Evolutionary conservation across 352 stramenopile species (phyloP), one percentile per base, ranked within the genome.

Genomic region (Pythium aquatile): DNA sequence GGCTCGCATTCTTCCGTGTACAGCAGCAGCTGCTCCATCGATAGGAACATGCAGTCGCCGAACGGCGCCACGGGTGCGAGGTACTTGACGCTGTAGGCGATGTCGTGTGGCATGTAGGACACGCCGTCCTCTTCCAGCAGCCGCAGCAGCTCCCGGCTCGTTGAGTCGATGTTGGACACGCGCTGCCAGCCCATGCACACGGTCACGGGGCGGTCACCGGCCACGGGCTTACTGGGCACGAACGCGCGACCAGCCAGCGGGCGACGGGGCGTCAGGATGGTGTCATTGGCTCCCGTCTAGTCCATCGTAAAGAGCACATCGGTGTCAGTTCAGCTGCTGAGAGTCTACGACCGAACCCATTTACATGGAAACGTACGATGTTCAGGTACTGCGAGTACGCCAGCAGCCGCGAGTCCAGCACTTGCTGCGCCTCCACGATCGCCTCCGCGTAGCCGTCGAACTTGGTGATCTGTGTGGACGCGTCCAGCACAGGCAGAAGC

Each of bases 41-140:
- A 93, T 17, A 96, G 65, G 55, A 94, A 96, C 40, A 96, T 82
- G 58, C 87, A 96, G 73, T 96, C 87, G 11, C 87, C 87, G 46
- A 91, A 93, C 5, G 87, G 87, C 17, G 85, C 68, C 17, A 96
- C 87, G 0, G 85, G 87, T 5, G 85, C 85, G 30, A 96, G 66
- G 60, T 96, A 96, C 72, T 96, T 94, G 71, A 96, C 87, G 49
- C 83, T 92, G 77, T 96, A 96, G 17, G 87, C 81, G 20, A 81
- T 90, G 68, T 96, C 85, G 75, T 96, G 87, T 20, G 87, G 83
- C 68, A 82, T 77, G 58, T 96, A 96, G 57, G 82, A 83, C 16
- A 91, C 87, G n/a, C 87, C 87, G 37, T 93, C 83, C 72, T 94
- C 87, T 46, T 96, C 87, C 35, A 96, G 72, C 46, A 90, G 65